Evolutionary conservation across 108 stramenopile genomes (phyloP), one percentile per base, ranked within the genome.

Genomic region (Skeletonema marinoi): DNA sequence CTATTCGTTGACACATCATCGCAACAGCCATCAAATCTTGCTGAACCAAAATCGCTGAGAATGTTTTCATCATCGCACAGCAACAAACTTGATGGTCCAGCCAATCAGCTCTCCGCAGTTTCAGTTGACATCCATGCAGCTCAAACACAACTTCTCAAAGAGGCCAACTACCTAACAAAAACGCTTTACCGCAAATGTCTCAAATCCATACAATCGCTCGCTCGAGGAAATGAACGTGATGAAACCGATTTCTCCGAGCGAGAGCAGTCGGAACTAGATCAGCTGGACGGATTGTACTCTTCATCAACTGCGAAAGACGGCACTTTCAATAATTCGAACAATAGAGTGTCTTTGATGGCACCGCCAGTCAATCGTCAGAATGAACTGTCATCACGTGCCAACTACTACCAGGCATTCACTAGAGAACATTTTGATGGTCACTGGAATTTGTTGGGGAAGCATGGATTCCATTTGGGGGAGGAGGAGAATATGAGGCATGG

Each of bases 291-390:
- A 21, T 56, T 56, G 7, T 29, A 29, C 21, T 56, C 54, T 9
- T 56, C 54, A 5, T 56, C 54, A 4, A 4, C 44, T 4, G 7
- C 8, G 39, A 41, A 41, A 41, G 9, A 41, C 10, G 11, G 39
- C 12, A 2, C 48, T 19, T 50, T 17, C n/a, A 12, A 9, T 25
- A 56, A 54, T 25, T 0, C 30, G 63, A 25, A 42, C 19, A 25
- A 32, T 33, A 56, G 30, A 11, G 59, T 41, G 31, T 31, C 36
- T 48, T 39, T 87, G 46, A 83, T 93, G 81, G 68, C 88, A 42
- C 94, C 92, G 32, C 92, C 94, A 19, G 92, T 92, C 25, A 78
- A 96, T 74, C 78, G 88, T 44, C 74, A 81, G n/a, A 86, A 93
- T 71, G 94, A 96, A 78, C 68, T 96, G 25, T 70, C 75, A 6